Conservation (phyloP, 2,329 filamentous ascomycete genomes). For the Hymenoscyphus infarciens region DNA sequence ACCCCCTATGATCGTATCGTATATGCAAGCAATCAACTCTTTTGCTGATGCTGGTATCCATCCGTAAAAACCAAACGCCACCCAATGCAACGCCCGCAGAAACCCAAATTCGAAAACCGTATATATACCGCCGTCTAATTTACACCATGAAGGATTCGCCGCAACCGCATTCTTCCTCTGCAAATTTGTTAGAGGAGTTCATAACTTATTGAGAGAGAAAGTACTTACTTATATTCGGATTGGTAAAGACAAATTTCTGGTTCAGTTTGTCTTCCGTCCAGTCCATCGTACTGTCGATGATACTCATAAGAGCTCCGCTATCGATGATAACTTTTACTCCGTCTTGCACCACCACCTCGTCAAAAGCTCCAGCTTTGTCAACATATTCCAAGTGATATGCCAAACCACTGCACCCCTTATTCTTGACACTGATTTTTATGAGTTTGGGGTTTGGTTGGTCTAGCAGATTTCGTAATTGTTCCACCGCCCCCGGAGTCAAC, state of each 20-base stretch:
- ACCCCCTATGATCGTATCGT: not conserved
- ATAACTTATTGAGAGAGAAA: not conserved
- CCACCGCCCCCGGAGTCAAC: slow-evolving; percentile 74
- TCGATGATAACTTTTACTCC: slow-evolving; percentile 95
- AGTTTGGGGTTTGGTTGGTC: slow-evolving; percentile 86
- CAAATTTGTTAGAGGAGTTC: slow-evolving; percentile 32
- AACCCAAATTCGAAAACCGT: not conserved
- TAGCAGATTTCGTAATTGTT: slow-evolving; percentile 72
- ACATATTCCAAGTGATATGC: slow-evolving; percentile 95
- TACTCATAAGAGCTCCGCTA: slow-evolving; percentile 95
- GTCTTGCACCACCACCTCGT: slow-evolving; percentile 92
- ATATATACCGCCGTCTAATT: slow-evolving; percentile 10
- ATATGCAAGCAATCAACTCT: not conserved
- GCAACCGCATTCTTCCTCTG: slow-evolving; percentile 94
- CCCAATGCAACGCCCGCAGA: not conserved
- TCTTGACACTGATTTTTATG: slow-evolving; percentile 91
- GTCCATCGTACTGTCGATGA: slow-evolving; percentile 98
- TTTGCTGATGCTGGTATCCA: slow-evolving; percentile 1
- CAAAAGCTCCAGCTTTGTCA: slow-evolving; percentile 81
- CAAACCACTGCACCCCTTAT: slow-evolving; percentile 88
- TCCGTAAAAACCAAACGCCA: not conserved
- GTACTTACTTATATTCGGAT: slow-evolving; percentile 94
- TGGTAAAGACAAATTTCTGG: slow-evolving; percentile 88
- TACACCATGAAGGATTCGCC: slow-evolving; percentile 93
- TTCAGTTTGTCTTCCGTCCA: slow-evolving; percentile 96